These are phyloP conservation scores for Rhododendron vialii DNA, from an alignment of 148 eudicot genomes.

Conservation along the genomic window DNA sequence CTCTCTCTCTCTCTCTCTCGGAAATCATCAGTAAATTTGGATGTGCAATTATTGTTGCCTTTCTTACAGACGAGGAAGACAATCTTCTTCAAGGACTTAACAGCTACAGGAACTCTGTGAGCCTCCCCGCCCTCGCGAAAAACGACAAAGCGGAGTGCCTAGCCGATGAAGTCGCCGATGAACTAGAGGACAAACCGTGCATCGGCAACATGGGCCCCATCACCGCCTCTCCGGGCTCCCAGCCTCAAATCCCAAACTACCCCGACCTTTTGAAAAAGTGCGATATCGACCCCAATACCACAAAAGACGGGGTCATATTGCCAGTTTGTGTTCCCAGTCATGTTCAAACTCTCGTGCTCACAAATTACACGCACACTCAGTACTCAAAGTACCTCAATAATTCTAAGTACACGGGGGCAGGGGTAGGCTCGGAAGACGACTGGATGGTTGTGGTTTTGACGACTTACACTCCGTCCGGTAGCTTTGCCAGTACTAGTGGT, in stretches of 20 bases:
- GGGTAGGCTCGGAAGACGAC: constrained; percentile 62
- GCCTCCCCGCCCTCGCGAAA: constrained; percentile 37
- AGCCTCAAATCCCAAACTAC: constrained; percentile 35
- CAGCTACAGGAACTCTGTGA: constrained; percentile 47
- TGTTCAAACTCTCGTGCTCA: constrained; percentile 55
- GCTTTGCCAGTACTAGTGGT: constrained; percentile 25
- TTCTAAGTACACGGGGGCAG: constrained; percentile 56
- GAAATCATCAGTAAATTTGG: no score
- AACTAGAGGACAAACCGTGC: constrained; percentile 40
- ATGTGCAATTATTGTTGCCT: no score
- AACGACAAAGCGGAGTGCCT: constrained; percentile 60
- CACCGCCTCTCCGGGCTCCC: constrained; percentile 21
- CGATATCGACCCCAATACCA: constrained; percentile 39
- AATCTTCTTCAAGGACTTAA: constrained; percentile 72
- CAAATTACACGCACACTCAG: constrained; percentile 60
- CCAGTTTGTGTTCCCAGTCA: constrained; percentile 64
- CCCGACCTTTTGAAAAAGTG: constrained; percentile 52
- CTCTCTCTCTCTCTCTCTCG: background rate
- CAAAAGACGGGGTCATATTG: constrained; percentile 50
- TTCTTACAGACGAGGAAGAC: constrained; percentile 47
- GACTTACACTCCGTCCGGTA: constrained; percentile 45
- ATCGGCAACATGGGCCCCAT: constrained; percentile 22
- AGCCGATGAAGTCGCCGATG: constrained; percentile 56
- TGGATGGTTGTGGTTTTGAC: constrained; percentile 75
- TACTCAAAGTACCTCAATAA: constrained; percentile 41